Evolutionary conservation across 108 stramenopile genomes (phyloP).

Genomic region (Phaeodactylum tricornutum): DNA sequence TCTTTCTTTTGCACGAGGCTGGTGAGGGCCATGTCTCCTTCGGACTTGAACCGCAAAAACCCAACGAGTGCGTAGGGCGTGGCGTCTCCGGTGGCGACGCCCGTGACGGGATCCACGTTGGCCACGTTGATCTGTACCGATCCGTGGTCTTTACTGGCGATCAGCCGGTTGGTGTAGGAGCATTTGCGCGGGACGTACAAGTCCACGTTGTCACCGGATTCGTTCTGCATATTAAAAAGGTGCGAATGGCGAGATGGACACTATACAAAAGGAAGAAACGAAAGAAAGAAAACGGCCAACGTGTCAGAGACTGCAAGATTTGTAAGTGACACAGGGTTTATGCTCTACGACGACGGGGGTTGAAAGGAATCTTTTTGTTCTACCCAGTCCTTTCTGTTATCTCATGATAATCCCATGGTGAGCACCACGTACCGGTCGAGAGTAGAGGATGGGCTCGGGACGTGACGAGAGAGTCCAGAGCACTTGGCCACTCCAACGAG

Average conservation of each 20-base stretch:
- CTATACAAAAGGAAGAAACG: background rate
- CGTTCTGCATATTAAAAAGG: constrained; percentile 86
- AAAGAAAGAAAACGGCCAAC: background rate
- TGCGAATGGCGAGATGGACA: background rate
- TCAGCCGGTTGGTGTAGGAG: constrained; percentile 92
- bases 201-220: constrained; percentile 91
- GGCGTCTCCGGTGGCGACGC: constrained; percentile 77
- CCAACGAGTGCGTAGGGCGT: constrained; percentile 79
- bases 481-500: too few species aligned
- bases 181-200: constrained; percentile 98
- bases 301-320: background rate
- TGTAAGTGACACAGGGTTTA: background rate
- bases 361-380: background rate
- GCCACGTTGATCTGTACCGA: constrained; percentile 96
- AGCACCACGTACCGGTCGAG: too few species aligned
- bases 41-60: constrained; percentile 87
- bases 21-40: constrained; percentile 89
- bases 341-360: background rate
- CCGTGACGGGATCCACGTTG: constrained; percentile 91
- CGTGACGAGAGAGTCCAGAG: too few species aligned
- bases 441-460: too few species aligned
- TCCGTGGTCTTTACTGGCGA: constrained; percentile 91
- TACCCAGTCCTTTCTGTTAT: too few species aligned
- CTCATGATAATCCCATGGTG: too few species aligned
- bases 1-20: constrained; percentile 68